Evolutionary conservation across 1,284 basidiomycete species (phyloP).

Genomic region (Microbotryum violaceum): DNA sequence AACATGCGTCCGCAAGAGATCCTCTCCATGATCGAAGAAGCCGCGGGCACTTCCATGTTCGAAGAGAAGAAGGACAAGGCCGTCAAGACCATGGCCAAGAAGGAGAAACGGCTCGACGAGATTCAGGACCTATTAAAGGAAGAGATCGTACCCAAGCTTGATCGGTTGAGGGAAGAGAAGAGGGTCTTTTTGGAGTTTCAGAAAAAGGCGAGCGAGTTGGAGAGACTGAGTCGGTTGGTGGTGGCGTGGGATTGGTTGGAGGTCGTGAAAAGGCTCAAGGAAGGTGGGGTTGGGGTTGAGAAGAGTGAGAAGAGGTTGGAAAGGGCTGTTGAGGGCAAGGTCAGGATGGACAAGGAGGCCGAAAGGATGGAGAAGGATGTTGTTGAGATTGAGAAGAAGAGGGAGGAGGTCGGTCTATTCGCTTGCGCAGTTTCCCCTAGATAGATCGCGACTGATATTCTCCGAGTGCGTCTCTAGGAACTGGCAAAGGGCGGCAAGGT

Average conservation of each 20-base stretch:
- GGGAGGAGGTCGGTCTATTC: slow-evolving; percentile 46
- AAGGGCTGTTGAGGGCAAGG: slow-evolving; percentile 44
- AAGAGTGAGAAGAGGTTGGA: slow-evolving; percentile 46
- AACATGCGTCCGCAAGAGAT: slow-evolving; percentile 99
- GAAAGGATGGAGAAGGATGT: slow-evolving; percentile 51
- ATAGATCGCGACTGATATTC: slow-evolving; percentile 1
- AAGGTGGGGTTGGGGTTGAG: slow-evolving; percentile 42
- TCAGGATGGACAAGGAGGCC: slow-evolving; percentile 36
- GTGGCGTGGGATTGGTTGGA: slow-evolving; percentile 85
- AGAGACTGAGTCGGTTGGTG: slow-evolving; percentile 74
- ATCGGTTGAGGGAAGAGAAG: slow-evolving; percentile 85
- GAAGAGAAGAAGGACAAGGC: slow-evolving; percentile 98
- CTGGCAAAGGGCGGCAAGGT: slow-evolving; percentile 67
- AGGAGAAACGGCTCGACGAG: slow-evolving; percentile 93
- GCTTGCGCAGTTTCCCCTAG: slow-evolving; percentile 1
- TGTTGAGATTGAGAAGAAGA: slow-evolving; percentile 56
- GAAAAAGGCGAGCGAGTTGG: slow-evolving; percentile 80
- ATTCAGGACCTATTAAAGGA: slow-evolving; percentile 72
- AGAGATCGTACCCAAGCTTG: slow-evolving; percentile 91
- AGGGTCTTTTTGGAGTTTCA: slow-evolving; percentile 83
- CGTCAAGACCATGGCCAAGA: slow-evolving; percentile 92
- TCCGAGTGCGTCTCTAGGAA: slow-evolving; percentile 40
- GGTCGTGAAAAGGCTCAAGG: slow-evolving; percentile 41
- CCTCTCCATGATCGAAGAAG: slow-evolving; percentile 97
- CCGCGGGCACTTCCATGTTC: slow-evolving; percentile 97